Percentiles rank a stretch among this genome's conserved stretches.
Conservation (phyloP, 208 protist genomes). For the Acanthamoeba triangularis region DNA sequence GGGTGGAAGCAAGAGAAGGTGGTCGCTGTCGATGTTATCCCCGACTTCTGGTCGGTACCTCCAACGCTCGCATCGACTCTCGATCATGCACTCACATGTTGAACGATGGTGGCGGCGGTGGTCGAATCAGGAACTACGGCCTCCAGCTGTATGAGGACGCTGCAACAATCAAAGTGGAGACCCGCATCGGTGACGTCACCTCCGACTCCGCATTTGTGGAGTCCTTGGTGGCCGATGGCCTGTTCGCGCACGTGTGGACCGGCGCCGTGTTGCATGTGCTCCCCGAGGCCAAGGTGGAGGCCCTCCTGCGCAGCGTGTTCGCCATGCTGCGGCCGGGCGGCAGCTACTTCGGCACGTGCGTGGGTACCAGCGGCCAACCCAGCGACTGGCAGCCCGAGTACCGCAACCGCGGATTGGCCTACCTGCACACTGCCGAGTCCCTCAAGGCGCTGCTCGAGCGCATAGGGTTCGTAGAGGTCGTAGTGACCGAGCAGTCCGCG, state of each 20-base stretch:
- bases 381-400: conserved; percentile 40
- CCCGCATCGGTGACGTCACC: conserved; percentile 22
- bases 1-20: conserved; percentile 27
- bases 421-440: conserved; percentile 1
- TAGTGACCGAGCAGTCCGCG: background rate
- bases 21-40: conserved; percentile 13
- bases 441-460: background rate
- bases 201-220: background rate
- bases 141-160: conserved; percentile 17
- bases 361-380: background rate
- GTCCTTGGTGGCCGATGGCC: background rate
- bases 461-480: background rate
- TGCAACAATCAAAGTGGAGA: background rate
- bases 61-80: background rate
- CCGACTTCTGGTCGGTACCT: conserved; percentile 34
- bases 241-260: conserved; percentile 51
- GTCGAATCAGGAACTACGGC: conserved; percentile 3
- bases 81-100: too few species aligned
- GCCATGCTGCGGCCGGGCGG: background rate
- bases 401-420: background rate
- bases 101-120: too few species aligned
- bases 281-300: conserved; percentile 35
- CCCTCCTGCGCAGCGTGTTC: conserved; percentile 24
- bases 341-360: conserved; percentile 53
- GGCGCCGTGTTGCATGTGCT: conserved; percentile 45